Evolutionary conservation across 202 grass and related monocot species (phyloP), one percentile per base, ranked within the genome.

Genomic region (Hordeum pubiflorum): DNA sequence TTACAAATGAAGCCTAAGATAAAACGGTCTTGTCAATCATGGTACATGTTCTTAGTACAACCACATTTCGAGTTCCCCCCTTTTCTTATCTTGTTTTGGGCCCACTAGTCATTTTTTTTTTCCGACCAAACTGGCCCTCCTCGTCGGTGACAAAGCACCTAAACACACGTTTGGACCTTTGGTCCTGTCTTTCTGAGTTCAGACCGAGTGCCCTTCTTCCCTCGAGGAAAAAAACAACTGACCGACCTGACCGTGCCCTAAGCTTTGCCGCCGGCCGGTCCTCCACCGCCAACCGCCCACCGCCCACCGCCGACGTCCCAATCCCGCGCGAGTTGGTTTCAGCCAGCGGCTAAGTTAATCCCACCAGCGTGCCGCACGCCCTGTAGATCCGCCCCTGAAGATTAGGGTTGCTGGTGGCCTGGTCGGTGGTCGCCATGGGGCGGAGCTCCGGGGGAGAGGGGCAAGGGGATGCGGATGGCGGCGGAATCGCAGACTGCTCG

Each of bases 401-500:
- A 86, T 91, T 91, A 20, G 29, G 70, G 63, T 58, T 77, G 31
- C 63, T 68, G 59, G 32, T 14, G 86, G 29, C 17, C 50, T 74
- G 17, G 38, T 21, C 24, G 60, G 17, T 74, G 17, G 38, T 21
- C 24, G 60, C 60, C 43, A 67, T 69, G 82, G 83, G 69, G 3
- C 21, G 70, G 72, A 76, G 57, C 37, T 52, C 56, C 4, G 64
- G 33, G 10, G 64, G 58, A 56, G 82, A 79, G 10, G 91, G 78
- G 80, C 40, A 44, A 18, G 74, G 66, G 58, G 85, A 86, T 20
- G 86, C 21, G 72, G 80, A 79, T 3, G 77, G 81, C 58, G 78
- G 74, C 5, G 88, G 86, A 33, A 86, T 91, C 72, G 60, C 78
- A 63, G 72, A 86, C 74, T 86, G 81, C 54, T 88, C 89, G 27